These are phyloP conservation scores for Typha latifolia DNA, from an alignment of 176 grass and related monocot species.

Conservation along the genomic window DNA sequence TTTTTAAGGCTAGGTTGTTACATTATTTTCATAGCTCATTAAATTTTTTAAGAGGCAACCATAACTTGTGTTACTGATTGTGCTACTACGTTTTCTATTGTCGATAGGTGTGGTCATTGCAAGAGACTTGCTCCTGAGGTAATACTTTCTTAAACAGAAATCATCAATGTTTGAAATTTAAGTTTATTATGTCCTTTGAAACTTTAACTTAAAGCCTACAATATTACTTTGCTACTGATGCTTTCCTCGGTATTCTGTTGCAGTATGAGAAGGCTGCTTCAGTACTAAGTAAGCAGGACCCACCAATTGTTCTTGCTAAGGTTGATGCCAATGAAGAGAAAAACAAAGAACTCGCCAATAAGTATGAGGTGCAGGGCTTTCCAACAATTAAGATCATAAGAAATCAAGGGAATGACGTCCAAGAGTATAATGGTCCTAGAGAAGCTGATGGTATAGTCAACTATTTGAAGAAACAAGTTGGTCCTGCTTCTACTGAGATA, in stretches of 20 bases:
- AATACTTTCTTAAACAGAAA: conserved; percentile 13
- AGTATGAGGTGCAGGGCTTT: conserved; percentile 41
- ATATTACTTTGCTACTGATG: background rate
- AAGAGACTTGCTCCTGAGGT: conserved; percentile 76
- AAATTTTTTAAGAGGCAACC: no score
- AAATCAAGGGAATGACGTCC: conserved; percentile 35
- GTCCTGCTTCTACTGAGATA: conserved; percentile 54
- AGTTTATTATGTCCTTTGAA: background rate
- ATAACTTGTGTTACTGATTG: background rate
- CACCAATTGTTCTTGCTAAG: conserved; percentile 40
- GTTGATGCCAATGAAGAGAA: conserved; percentile 51
- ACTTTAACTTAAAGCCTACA: background rate
- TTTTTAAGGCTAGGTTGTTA: no score
- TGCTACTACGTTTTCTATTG: background rate
- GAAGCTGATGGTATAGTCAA: conserved; percentile 57
- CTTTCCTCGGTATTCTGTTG: conserved; percentile 19
- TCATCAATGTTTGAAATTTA: background rate
- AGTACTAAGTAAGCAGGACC: conserved; percentile 39
- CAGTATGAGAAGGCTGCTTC: conserved; percentile 80
- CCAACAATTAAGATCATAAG: conserved; percentile 73
- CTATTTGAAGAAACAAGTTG: conserved; percentile 66
- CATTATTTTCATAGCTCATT: no score
- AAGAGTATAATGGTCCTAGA: conserved; percentile 49
- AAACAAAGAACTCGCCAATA: conserved; percentile 70
- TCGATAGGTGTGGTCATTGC: conserved; percentile 77